Evolutionary conservation across 2,329 filamentous ascomycete genomes (phyloP).

Genomic region (Hypoxylon sp.): DNA sequence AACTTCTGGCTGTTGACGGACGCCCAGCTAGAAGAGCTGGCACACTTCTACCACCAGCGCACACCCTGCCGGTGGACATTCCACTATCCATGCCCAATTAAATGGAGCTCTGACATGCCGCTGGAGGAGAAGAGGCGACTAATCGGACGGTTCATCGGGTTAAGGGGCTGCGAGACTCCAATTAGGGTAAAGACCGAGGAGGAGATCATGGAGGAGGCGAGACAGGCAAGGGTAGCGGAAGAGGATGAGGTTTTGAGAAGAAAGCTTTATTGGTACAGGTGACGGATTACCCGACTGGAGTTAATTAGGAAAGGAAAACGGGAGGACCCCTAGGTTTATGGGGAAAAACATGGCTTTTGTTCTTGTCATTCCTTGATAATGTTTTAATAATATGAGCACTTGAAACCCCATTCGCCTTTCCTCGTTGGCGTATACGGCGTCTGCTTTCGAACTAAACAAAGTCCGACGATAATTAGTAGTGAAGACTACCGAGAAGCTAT

Average conservation of each 20-base stretch:
- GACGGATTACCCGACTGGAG: not conserved
- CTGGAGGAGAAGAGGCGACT: conserved; percentile 79
- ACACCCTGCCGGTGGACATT: conserved; percentile 67
- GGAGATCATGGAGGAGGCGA: conserved; percentile 58
- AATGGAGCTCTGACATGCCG: conserved; percentile 68
- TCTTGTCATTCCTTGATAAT: conserved; percentile 39
- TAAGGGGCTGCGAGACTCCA: conserved; percentile 73
- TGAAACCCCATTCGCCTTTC: conserved; percentile 23
- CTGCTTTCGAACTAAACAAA: not conserved
- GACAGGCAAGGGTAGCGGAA: conserved; percentile 53
- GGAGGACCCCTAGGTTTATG: not conserved
- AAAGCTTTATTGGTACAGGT: conserved; percentile 60
- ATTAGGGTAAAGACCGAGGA: conserved; percentile 58
- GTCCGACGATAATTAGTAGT: not conserved
- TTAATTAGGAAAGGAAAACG: not conserved
- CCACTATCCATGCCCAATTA: conserved; percentile 78
- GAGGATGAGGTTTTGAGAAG: conserved; percentile 64
- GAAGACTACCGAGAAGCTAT: no score
- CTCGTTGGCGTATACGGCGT: not conserved
- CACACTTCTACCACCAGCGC: conserved; percentile 80
- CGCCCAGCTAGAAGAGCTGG: conserved; percentile 76
- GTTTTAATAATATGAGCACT: conserved; percentile 49
- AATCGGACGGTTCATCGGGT: conserved; percentile 81
- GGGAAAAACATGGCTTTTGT: conserved; percentile 32
- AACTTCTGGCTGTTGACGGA: conserved; percentile 82